Percentiles rank a stretch among this genome's conserved stretches.
phyloP scores from a whole-genome alignment of 1,284 basidiomycete genomes.

The Ustilago cynodontis region DNA sequence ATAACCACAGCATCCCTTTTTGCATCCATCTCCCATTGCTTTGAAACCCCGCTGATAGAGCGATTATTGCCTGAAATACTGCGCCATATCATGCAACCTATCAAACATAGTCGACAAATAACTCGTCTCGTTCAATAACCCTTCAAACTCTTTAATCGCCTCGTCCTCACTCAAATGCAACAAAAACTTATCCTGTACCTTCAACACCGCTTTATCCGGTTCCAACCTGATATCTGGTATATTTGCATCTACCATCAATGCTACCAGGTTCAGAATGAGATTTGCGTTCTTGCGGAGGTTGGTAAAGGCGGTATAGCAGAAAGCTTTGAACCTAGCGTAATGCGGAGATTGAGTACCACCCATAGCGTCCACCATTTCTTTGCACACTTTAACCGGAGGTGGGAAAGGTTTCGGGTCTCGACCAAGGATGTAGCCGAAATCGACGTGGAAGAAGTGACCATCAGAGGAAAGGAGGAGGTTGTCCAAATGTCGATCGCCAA shows the following conservation, averaged over 20 bases:
- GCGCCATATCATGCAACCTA: slow-evolving; percentile 68
- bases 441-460: slow-evolving; percentile 81
- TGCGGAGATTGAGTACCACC: slow-evolving; percentile 80
- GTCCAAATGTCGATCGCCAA: slow-evolving; percentile 96
- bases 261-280: slow-evolving; percentile 93
- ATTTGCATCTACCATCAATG: slow-evolving; percentile 97
- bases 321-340: slow-evolving; percentile 94
- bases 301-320: slow-evolving; percentile 95
- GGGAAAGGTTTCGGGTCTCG: slow-evolving; percentile 98
- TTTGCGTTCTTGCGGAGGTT: slow-evolving; percentile 94
- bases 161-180: slow-evolving; percentile 78
- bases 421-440: slow-evolving; percentile 98
- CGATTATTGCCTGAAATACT: slow-evolving; percentile 63
- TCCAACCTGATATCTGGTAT: slow-evolving; percentile 94
- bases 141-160: slow-evolving; percentile 96
- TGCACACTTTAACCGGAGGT: slow-evolving; percentile 97
- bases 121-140: slow-evolving; percentile 91
- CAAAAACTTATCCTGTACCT: slow-evolving; percentile 95
- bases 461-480: slow-evolving; percentile 93
- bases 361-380: slow-evolving; percentile 99
- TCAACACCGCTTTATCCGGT: slow-evolving; percentile 76
- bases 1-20: no score
- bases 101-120: slow-evolving; percentile 89
- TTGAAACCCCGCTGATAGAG: no score
- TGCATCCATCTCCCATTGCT: background rate